These are phyloP conservation scores for Thelephora ganbajun DNA, from an alignment of 768 basidiomycete species.

Conservation along the genomic window DNA sequence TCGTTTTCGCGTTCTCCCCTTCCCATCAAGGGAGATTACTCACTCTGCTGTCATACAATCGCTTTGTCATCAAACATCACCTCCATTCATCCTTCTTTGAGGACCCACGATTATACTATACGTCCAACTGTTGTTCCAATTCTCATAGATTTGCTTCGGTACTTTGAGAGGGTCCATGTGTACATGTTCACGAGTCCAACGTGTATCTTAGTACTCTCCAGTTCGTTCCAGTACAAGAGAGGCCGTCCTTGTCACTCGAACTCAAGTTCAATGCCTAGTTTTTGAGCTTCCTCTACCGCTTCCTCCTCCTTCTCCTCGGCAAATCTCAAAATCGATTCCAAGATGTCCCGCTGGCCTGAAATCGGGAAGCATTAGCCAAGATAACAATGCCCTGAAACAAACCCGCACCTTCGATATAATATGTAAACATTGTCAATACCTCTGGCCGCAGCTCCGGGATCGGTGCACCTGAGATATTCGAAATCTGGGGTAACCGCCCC, in stretches of 20 bases:
- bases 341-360: constrained; percentile 46
- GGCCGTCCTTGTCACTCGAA: not conserved
- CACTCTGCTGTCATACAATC: not conserved
- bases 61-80: not conserved
- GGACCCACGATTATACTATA: no score
- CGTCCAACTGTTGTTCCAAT: no score
- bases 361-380: not conserved
- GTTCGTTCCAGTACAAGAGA: no score
- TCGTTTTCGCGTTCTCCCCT: not conserved
- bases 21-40: not conserved
- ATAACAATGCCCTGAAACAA: not conserved
- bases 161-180: no score
- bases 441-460: constrained; percentile 30
- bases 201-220: no score
- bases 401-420: constrained; percentile 39
- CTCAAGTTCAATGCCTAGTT: constrained; percentile 37
- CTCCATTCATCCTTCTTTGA: no score
- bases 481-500: constrained; percentile 31
- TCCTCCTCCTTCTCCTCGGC: constrained; percentile 30
- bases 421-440: constrained; percentile 47
- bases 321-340: constrained; percentile 38
- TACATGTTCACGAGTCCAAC: no score
- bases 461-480: constrained; percentile 6
- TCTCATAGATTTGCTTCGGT: no score
- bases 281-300: constrained; percentile 33